Evolutionary conservation across 1,139 yeast genomes (phyloP), one percentile per base, ranked within the genome.

Genomic region (Zygosaccharomyces pseudobailii): DNA sequence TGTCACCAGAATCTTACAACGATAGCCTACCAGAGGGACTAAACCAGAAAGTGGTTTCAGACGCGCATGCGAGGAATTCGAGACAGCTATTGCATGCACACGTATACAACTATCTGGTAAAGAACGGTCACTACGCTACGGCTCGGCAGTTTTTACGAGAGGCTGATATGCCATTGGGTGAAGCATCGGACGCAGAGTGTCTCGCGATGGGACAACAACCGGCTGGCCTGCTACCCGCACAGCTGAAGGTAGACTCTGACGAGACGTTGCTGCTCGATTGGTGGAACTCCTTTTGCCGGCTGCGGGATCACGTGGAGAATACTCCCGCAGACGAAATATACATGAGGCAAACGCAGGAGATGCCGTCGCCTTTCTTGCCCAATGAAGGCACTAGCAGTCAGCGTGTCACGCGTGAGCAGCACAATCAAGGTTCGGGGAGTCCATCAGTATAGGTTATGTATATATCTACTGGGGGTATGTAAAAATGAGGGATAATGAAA

Each of bases 241-340:
- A 68, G 41, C 70, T 68, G 68, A 53, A 69, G 40, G 67, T 71
- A 61, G 64, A 70, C 19, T 62, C 72, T 0, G 66, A 69, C 2
- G 75, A 76, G 21, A 69, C 77, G 1, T 76, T 77, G 53, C 59
- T 79, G 13, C 61, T 74, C 40, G 81, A 78, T 51, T 79, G 84
- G 84, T 79, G 82, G 80, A 70, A 71, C 46, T 63, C 74, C 17
- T 63, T 79, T 24, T 74, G 80, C 78, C 68, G 75, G 8, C 53
- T 75, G 36, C 79, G 77, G 50, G 67, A 74, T 20, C 67, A 62
- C 45, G 69, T 69, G 2, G 68, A 68, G 40, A 58, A n/a, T 49
- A 53, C 42, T 45, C 59, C 51, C 57, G 59, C 44, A 57, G 70
- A 52, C 69, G 63, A 24, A 19, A 46, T 38, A 40, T 47, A 13